These are phyloP conservation scores for Curvularia spicifera DNA, from an alignment of 2,329 filamentous ascomycete species.

Conservation along the genomic window DNA sequence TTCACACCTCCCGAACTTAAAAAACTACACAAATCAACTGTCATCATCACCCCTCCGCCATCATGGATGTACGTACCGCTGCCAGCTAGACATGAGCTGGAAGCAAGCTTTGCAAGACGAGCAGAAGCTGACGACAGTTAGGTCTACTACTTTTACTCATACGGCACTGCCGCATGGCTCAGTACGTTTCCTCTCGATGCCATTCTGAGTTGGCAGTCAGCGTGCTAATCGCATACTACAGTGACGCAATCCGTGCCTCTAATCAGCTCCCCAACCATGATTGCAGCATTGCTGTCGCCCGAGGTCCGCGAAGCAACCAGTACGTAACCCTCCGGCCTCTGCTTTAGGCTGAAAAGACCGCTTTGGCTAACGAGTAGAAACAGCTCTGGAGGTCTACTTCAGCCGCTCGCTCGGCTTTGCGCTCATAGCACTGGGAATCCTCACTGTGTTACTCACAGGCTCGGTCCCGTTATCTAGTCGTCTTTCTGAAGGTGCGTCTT, in stretches of 20 bases:
- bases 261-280: conserved; percentile 65
- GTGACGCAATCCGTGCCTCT: conserved; percentile 59
- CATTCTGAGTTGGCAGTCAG: too few species aligned
- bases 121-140: conserved; percentile 31
- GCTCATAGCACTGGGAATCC: conserved; percentile 67
- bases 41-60: not conserved
- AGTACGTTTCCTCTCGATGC: conserved; percentile 21
- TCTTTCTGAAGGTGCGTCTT: conserved; percentile 41
- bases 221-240: conserved; percentile 21
- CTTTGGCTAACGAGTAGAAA: conserved; percentile 1
- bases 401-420: conserved; percentile 72
- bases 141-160: conserved; percentile 54
- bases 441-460: conserved; percentile 73
- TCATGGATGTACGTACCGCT: conserved; percentile 13
- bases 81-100: not conserved
- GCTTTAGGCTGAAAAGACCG: not conserved
- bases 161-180: conserved; percentile 54
- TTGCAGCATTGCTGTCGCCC: conserved; percentile 64
- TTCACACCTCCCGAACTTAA: not conserved
- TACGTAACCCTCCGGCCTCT: conserved; percentile 43
- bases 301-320: conserved; percentile 63
- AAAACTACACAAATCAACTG: not conserved
- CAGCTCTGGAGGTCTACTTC: conserved; percentile 74
- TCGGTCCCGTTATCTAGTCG: conserved; percentile 68
- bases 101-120: not conserved